These are phyloP conservation scores for Copromyces sp. DNA, from an alignment of 495 filamentous ascomycete species.

Conservation along the genomic window DNA sequence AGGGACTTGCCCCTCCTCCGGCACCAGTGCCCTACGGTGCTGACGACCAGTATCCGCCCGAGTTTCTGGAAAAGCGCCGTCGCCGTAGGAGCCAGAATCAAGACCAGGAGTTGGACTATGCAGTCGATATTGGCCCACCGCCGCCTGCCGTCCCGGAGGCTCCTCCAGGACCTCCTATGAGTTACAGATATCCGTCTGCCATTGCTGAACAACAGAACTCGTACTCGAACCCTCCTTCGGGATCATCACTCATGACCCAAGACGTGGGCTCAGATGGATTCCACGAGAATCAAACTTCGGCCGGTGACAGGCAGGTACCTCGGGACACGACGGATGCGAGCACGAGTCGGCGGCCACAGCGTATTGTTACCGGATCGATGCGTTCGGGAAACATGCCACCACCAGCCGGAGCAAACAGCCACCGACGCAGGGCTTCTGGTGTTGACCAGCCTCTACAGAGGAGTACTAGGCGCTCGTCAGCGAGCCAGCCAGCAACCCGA, in stretches of 20 bases:
- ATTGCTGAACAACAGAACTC: slow-evolving; percentile 25
- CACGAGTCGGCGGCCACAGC: slow-evolving; percentile 15
- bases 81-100: slow-evolving; percentile 26
- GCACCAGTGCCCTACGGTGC: slow-evolving; percentile 37
- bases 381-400: slow-evolving; percentile 4
- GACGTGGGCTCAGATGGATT: slow-evolving; percentile 35
- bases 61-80: slow-evolving; percentile 26
- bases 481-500: slow-evolving; percentile 14
- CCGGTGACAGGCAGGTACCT: slow-evolving; percentile 17
- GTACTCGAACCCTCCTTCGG: slow-evolving; percentile 13
- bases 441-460: slow-evolving; percentile 19
- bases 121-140: slow-evolving; percentile 16
- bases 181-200: slow-evolving; percentile 43
- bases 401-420: slow-evolving; percentile 9
- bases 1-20: slow-evolving; percentile 40
- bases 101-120: slow-evolving; percentile 19
- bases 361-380: slow-evolving; percentile 13
- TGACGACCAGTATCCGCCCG: slow-evolving; percentile 31
- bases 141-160: slow-evolving; percentile 50
- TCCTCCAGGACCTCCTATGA: slow-evolving; percentile 47
- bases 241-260: slow-evolving; percentile 17
- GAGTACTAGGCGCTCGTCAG: slow-evolving; percentile 16
- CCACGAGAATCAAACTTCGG: slow-evolving; percentile 23
- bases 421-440: slow-evolving; percentile 20
- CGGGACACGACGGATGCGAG: slow-evolving; percentile 20